phyloP scores from a whole-genome alignment of 176 grass and related monocot genomes.

The Chrysopogon serrulatus region DNA sequence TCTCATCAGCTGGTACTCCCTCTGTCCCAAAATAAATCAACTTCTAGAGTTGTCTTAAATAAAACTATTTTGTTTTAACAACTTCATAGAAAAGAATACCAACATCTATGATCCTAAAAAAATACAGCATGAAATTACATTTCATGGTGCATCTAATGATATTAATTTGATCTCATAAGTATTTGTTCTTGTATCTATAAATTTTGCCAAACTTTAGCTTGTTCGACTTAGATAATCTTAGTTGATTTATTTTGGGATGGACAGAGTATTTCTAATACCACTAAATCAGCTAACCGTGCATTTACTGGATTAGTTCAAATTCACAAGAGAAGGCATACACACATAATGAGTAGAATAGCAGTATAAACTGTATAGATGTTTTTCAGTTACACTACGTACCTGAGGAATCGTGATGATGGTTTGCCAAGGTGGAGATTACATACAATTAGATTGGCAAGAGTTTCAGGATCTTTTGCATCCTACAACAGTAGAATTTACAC shows the following conservation, averaged over 20 bases:
- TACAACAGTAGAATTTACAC: constrained; percentile 21
- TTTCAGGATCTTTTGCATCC: constrained; percentile 78
- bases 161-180: neutral
- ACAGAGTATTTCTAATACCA: neutral
- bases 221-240: neutral
- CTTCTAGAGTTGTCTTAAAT: neutral
- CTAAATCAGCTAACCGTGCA: neutral
- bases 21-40: neutral
- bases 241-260: neutral
- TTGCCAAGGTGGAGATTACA: constrained; percentile 86
- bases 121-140: neutral
- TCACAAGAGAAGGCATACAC: neutral
- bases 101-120: neutral
- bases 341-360: neutral
- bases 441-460: constrained; percentile 67
- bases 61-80: neutral
- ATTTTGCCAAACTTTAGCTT: neutral
- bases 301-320: neutral
- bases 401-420: constrained; percentile 56
- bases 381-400: constrained; percentile 25
- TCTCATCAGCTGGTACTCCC: neutral
- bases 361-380: neutral
- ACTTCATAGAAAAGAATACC: neutral
- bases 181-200: neutral
- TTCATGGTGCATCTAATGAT: neutral